These are phyloP conservation scores for Leonotis leonurus DNA, from an alignment of 257 asterid species.

Conservation along the genomic window DNA sequence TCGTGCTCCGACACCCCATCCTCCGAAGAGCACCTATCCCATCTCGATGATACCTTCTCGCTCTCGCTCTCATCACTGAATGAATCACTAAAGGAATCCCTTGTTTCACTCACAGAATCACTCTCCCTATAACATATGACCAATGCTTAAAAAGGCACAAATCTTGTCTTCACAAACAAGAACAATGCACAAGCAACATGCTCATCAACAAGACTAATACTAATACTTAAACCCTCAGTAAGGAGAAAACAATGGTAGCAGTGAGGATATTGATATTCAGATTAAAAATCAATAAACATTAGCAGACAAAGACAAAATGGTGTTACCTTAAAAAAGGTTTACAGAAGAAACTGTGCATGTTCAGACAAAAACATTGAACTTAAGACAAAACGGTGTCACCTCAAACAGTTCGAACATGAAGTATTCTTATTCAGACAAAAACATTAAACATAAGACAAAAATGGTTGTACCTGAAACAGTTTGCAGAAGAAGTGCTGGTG, in stretches of 20 bases:
- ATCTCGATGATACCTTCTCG: constrained; percentile 52
- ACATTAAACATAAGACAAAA: no score
- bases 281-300: no score
- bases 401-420: no score
- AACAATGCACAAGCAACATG: background rate
- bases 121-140: constrained; percentile 32
- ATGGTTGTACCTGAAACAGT: constrained; percentile 24
- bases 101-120: constrained; percentile 44
- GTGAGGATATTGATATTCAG: background rate
- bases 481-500: constrained; percentile 64
- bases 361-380: no score
- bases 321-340: no score
- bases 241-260: background rate
- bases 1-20: constrained; percentile 45
- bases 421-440: no score
- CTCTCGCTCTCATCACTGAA: constrained; percentile 70
- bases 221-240: background rate
- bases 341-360: no score
- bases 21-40: constrained; percentile 64
- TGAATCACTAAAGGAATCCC: constrained; percentile 63
- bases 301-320: background rate
- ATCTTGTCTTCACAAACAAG: background rate
- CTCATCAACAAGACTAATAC: background rate
- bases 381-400: no score
- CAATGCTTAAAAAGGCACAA: background rate